Conservation (phyloP, 2,329 filamentous ascomycete species). For the Xylaria sp. region DNA sequence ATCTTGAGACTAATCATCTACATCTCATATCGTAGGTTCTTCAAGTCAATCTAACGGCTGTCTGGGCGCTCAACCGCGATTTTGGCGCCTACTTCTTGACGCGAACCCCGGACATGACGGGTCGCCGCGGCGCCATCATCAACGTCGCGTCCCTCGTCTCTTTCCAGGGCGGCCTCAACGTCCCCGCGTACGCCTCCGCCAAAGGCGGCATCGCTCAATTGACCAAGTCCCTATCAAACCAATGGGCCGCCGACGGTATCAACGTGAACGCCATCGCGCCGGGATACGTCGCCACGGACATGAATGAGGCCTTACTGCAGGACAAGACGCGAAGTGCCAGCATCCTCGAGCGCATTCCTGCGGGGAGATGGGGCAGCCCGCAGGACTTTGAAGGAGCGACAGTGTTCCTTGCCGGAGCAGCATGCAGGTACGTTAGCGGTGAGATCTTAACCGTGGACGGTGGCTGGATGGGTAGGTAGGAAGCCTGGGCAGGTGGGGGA, state of each 20-base stretch:
- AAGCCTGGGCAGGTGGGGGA: neutral
- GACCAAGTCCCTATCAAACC: constrained; percentile 86
- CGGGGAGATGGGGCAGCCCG: constrained; percentile 81
- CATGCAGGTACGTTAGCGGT: constrained; percentile 81
- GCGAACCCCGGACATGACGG: constrained; percentile 62
- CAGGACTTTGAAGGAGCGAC: constrained; percentile 88
- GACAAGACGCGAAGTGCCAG: constrained; percentile 75
- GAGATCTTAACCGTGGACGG: constrained; percentile 87
- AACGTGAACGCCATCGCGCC: constrained; percentile 90
- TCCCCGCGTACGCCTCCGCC: constrained; percentile 85
- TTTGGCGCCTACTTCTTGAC: constrained; percentile 81
- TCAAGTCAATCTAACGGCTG: constrained; percentile 84
- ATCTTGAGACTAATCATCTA: neutral
- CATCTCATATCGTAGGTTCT: constrained; percentile 54
- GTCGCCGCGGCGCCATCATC: constrained; percentile 77
- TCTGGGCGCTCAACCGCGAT: constrained; percentile 82
- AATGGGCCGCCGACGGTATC: constrained; percentile 82
- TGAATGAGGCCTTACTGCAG: constrained; percentile 84
- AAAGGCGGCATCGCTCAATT: constrained; percentile 88
- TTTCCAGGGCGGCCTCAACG: constrained; percentile 88
- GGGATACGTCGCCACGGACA: constrained; percentile 91
- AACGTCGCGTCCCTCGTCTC: constrained; percentile 84
- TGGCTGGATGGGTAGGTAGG: constrained; percentile 88
- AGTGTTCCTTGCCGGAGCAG: constrained; percentile 79
- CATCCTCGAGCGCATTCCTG: constrained; percentile 84